phyloP scores from a whole-genome alignment of 805 yeast species.

The Monosporozyma siamensis region DNA sequence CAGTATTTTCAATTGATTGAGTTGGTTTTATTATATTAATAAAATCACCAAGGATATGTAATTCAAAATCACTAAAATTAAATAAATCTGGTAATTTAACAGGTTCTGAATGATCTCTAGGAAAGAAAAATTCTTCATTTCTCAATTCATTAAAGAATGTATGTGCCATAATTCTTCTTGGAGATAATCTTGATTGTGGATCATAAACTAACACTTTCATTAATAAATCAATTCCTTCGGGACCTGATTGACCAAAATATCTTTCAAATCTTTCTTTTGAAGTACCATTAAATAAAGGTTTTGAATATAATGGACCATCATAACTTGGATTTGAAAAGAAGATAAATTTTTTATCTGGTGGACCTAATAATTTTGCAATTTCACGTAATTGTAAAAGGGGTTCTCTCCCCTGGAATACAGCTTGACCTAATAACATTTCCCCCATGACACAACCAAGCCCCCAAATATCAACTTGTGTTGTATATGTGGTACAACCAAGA shows the following conservation, averaged over 20 bases:
- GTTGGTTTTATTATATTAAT: slow-evolving; percentile 15
- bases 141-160: slow-evolving; percentile 84
- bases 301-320: slow-evolving; percentile 64
- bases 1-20: neutral
- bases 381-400: slow-evolving; percentile 84
- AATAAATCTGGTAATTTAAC: slow-evolving; percentile 42
- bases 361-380: slow-evolving; percentile 82
- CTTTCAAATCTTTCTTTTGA: slow-evolving; percentile 51
- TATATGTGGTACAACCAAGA: slow-evolving; percentile 79
- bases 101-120: slow-evolving; percentile 42
- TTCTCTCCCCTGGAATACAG: slow-evolving; percentile 90
- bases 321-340: slow-evolving; percentile 67
- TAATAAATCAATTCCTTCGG: slow-evolving; percentile 78
- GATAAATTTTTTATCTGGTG: slow-evolving; percentile 66
- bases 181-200: slow-evolving; percentile 73
- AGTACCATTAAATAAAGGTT: slow-evolving; percentile 49
- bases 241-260: slow-evolving; percentile 68
- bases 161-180: slow-evolving; percentile 77
- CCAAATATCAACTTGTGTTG: slow-evolving; percentile 94
- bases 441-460: slow-evolving; percentile 95
- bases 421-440: slow-evolving; percentile 84
- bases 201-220: slow-evolving; percentile 79
- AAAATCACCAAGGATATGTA: slow-evolving; percentile 33
- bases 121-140: slow-evolving; percentile 41
- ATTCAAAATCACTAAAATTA: slow-evolving; percentile 64